Conservation (phyloP, 73 alveolate species). For the Paraurostyla sp. region DNA sequence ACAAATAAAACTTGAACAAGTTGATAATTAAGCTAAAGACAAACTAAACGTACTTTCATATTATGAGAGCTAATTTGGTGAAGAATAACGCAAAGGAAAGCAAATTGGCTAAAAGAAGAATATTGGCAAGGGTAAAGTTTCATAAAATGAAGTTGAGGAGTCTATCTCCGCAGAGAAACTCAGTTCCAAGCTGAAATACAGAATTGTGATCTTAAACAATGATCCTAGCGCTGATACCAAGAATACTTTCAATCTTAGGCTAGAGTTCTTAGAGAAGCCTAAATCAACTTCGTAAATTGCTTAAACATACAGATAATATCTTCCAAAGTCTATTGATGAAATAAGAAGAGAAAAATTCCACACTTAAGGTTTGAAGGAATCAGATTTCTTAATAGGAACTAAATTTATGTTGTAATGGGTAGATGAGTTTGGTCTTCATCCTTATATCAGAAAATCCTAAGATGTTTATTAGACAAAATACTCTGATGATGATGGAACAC, state of each 20-base stretch:
- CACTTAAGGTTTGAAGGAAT: slow-evolving; percentile 36
- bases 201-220: neutral
- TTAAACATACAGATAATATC: neutral
- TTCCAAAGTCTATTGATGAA: slow-evolving; percentile 25
- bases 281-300: neutral
- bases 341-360: neutral
- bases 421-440: neutral
- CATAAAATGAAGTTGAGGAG: neutral
- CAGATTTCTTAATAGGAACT: slow-evolving; percentile 29
- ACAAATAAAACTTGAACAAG: neutral
- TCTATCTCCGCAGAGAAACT: neutral
- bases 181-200: neutral
- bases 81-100: neutral
- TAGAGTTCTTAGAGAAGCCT: slow-evolving; percentile 27
- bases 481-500: neutral
- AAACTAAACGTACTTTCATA: neutral
- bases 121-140: neutral
- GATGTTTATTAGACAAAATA: slow-evolving; percentile 11
- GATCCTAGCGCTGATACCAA: neutral
- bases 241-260: neutral
- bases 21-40: neutral
- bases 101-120: neutral
- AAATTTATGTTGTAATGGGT: neutral
- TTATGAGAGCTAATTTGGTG: neutral
- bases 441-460: neutral